Evolutionary conservation across 2,329 filamentous ascomycete genomes (phyloP), one percentile per base, ranked within the genome.

Genomic region (Ambrosiella cleistominuta): DNA sequence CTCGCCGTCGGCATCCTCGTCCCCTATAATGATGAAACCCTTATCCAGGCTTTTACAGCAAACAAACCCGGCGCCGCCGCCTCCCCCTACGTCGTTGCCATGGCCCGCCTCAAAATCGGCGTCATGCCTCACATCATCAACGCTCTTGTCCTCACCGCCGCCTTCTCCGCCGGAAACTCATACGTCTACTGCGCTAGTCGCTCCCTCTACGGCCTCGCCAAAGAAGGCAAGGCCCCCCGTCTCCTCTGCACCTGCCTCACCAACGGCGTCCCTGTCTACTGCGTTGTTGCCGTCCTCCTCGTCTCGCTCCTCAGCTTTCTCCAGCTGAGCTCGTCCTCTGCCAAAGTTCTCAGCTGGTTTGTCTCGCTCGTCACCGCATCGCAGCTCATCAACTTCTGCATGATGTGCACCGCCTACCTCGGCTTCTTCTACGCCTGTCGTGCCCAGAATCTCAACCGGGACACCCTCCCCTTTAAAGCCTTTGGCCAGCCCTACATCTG

Each of bases 221-320:
- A 85, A 44, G 83, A 86, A 64, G 79, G 79, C 27, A 83, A 85
- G 65, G 83, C 83, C 0, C 84, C 75, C 53, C 73, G 64, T 38
- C 67, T 86, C 57, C 70, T 88, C 45, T 76, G 74, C 1, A 77
- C 69, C 37, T 86, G 81, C 67, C 85, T 78, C 1, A 75, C 70
- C 55, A 72, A 71, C 9, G 85, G 85, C 52, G 82, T 93, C 0
- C 88, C 88, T 0, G 76, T 88, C 62, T 88, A 85, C 69, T 86
- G 82, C 65, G 85, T 91, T 44, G 62, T 68, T 1, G 68, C 82
- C 36, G 83, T 86, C 0, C 75, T 88, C 52, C 67, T 78, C 2
- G 81, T 93, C 64, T 78, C 83, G 1, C 72, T 88, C 6, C 71
- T 94, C 9, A 79, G 82, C 2, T 93, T 89, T 69, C 71, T 90